A percentile compares a stretch with the other conserved stretches of the same genome.
phyloP scores from a whole-genome alignment of 2,329 filamentous ascomycete species.

The Colletotrichum navitas region DNA sequence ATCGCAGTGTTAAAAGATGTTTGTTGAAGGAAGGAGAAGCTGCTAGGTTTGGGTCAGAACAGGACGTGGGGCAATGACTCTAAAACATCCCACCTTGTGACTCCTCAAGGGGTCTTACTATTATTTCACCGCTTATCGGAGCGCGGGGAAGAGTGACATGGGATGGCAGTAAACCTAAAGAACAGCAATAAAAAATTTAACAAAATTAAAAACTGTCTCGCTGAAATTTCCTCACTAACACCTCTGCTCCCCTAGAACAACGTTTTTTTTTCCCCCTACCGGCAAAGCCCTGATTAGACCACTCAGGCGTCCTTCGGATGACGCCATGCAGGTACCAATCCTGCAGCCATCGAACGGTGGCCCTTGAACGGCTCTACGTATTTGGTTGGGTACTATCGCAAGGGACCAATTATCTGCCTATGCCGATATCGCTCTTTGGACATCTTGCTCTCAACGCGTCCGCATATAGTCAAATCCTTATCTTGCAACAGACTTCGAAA shows the following conservation, averaged over 20 bases:
- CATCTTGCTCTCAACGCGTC: background rate
- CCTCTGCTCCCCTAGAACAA: background rate
- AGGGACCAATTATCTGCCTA: background rate
- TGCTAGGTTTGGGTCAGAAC: slow-evolving; percentile 22
- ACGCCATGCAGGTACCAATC: slow-evolving; percentile 30
- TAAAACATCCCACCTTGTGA: slow-evolving; percentile 39
- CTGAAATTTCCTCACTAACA: background rate
- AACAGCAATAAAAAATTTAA: background rate
- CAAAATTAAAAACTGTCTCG: background rate
- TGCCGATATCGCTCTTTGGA: background rate
- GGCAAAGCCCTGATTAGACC: background rate
- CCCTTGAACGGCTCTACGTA: background rate
- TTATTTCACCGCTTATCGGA: slow-evolving; percentile 37
- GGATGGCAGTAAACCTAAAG: slow-evolving; percentile 31
- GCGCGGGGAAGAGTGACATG: slow-evolving; percentile 36
- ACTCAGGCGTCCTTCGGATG: slow-evolving; percentile 1
- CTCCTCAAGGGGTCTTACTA: slow-evolving; percentile 11
- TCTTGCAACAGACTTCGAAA: background rate
- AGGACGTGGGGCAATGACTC: slow-evolving; percentile 38
- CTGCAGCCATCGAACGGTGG: slow-evolving; percentile 18
- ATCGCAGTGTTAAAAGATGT: slow-evolving; percentile 1
- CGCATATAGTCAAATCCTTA: background rate
- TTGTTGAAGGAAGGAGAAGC: slow-evolving; percentile 19
- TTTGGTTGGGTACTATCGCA: background rate
- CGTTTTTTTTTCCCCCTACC: background rate